These are phyloP conservation scores for Apophysomyces elegans DNA, from an alignment of 371 early-diverging fungal species.

Conservation along the genomic window DNA sequence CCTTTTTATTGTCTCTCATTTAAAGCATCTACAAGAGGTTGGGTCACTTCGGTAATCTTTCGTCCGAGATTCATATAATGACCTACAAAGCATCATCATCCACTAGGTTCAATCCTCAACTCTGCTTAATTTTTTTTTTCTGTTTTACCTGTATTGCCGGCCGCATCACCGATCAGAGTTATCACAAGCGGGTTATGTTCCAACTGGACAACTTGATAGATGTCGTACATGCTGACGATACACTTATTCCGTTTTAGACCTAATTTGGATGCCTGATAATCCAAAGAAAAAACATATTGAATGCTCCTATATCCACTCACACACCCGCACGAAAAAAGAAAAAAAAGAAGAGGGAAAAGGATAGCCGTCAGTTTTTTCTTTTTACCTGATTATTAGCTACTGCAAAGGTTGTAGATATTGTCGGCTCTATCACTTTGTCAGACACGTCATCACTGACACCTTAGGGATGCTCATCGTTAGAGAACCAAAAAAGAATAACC, in stretches of 20 bases:
- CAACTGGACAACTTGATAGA: slow-evolving; percentile 66
- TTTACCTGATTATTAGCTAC: slow-evolving; percentile 51
- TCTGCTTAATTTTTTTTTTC: background rate
- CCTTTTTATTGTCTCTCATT: slow-evolving; percentile 6
- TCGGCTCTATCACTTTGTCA: slow-evolving; percentile 32
- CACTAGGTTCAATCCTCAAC: background rate
- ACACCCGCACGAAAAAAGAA: background rate
- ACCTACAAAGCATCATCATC: background rate
- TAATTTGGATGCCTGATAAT: slow-evolving; percentile 62
- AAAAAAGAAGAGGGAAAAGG: background rate
- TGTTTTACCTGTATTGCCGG: slow-evolving; percentile 61
- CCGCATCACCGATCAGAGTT: slow-evolving; percentile 58
- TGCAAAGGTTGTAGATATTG: slow-evolving; percentile 44
- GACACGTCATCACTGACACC: slow-evolving; percentile 29
- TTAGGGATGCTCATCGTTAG: background rate
- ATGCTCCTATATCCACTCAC: background rate
- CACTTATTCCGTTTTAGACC: slow-evolving; percentile 65
- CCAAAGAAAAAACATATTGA: slow-evolving; percentile 1
- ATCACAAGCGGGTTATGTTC: slow-evolving; percentile 62
- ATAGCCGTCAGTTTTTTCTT: background rate
- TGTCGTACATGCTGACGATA: slow-evolving; percentile 61
- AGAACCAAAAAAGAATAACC: background rate
- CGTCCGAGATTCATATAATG: slow-evolving; percentile 6
- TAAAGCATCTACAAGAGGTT: slow-evolving; percentile 6
- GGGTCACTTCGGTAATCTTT: slow-evolving; percentile 1